phyloP scores from a whole-genome alignment of 495 filamentous ascomycete genomes.

The Aspergillus sclerotioniger region DNA sequence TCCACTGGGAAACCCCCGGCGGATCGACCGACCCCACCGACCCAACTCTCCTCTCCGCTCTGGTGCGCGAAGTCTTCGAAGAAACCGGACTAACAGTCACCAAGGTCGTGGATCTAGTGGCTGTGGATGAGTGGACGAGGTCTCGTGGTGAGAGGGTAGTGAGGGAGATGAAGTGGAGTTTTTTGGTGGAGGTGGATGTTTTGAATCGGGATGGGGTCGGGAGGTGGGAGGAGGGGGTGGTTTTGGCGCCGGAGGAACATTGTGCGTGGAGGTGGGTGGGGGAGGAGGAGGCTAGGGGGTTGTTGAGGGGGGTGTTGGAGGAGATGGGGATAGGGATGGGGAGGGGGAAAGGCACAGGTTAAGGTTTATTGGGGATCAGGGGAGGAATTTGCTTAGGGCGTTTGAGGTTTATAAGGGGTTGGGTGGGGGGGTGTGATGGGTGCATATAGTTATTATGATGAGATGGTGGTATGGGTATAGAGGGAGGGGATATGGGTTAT shows the following conservation, averaged over 20 bases:
- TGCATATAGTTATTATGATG: no score
- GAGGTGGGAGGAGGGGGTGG: neutral
- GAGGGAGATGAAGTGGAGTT: constrained; percentile 33
- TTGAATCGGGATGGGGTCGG: neutral
- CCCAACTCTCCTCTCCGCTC: constrained; percentile 50
- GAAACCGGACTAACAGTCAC: constrained; percentile 56
- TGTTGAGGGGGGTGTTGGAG: neutral
- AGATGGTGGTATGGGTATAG: no score
- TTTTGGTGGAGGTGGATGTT: constrained; percentile 41
- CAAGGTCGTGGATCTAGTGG: constrained; percentile 42
- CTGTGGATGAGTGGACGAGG: constrained; percentile 31
- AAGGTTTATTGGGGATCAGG: neutral
- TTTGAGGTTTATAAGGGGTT: neutral
- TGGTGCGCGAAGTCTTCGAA: constrained; percentile 56
- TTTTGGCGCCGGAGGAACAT: neutral
- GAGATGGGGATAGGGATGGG: neutral
- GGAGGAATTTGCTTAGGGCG: neutral
- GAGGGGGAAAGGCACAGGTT: neutral
- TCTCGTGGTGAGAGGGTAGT: constrained; percentile 14
- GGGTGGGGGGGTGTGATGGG: neutral
- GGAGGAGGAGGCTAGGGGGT: neutral
- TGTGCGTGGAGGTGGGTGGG: neutral
- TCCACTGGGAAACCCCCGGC: constrained; percentile 59
- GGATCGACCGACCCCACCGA: constrained; percentile 44
- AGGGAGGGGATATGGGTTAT: no score